A percentile compares a stretch with the other conserved stretches of the same genome.
Conservation (phyloP, 2,329 filamentous ascomycete genomes). For the Penicillium sp. region DNA sequence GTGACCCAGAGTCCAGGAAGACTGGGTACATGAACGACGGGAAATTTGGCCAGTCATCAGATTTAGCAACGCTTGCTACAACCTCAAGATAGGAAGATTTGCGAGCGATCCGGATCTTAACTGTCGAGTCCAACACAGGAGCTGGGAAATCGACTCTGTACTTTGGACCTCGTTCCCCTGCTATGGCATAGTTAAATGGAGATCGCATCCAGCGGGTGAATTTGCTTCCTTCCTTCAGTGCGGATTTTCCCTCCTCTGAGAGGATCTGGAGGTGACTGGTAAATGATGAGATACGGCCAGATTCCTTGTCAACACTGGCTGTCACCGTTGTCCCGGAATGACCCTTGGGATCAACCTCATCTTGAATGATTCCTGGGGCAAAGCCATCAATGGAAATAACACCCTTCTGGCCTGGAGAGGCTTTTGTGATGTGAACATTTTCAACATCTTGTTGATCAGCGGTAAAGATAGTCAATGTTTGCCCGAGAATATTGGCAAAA, state of each 20-base stretch:
- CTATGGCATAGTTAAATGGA: background rate
- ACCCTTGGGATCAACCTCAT: background rate
- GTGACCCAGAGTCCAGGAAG: background rate
- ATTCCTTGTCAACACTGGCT: background rate
- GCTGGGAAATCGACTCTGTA: background rate
- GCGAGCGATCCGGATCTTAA: background rate
- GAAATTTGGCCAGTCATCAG: background rate
- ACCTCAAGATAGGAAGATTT: background rate
- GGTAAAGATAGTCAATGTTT: conserved; percentile 3
- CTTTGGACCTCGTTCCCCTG: background rate
- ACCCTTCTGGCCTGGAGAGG: background rate
- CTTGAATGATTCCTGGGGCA: background rate
- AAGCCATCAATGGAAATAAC: background rate
- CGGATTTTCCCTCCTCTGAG: background rate
- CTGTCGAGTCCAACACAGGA: background rate
- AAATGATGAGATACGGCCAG: background rate
- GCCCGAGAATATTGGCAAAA: background rate
- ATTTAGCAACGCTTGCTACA: background rate
- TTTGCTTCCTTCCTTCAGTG: background rate
- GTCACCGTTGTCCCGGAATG: background rate
- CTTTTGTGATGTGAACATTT: background rate
- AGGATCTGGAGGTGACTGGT: background rate
- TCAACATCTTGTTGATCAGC: conserved; percentile 12
- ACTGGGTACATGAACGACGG: background rate
- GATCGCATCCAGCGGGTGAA: background rate